phyloP scores from a whole-genome alignment of 2,329 filamentous ascomycete genomes.

The Ambrosiella xylebori region DNA sequence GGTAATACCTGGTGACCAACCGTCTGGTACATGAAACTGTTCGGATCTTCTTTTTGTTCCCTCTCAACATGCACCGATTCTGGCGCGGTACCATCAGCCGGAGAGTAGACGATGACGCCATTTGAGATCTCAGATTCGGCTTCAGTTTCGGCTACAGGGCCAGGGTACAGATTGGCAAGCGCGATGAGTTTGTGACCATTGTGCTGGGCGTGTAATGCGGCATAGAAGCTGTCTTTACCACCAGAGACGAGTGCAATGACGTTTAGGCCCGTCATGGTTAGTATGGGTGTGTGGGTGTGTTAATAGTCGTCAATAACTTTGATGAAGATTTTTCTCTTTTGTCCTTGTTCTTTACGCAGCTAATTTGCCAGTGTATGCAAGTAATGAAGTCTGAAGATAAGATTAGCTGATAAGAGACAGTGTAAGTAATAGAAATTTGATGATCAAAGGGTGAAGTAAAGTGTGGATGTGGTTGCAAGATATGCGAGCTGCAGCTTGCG shows the following conservation, averaged over 20 bases:
- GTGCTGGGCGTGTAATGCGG: slow-evolving; percentile 71
- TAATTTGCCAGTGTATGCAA: neutral
- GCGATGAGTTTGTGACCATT: slow-evolving; percentile 78
- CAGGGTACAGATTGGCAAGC: slow-evolving; percentile 71
- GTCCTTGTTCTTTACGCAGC: neutral
- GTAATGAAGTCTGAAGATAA: neutral
- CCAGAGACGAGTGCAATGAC: slow-evolving; percentile 90
- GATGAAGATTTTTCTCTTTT: too few relatives aligned
- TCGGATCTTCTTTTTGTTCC: slow-evolving; percentile 39
- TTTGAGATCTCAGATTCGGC: slow-evolving; percentile 12
- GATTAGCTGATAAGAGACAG: neutral
- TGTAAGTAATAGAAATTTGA: neutral
- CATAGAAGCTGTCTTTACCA: slow-evolving; percentile 94
- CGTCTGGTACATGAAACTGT: slow-evolving; percentile 99
- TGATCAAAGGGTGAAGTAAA: neutral
- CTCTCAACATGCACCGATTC: slow-evolving; percentile 6
- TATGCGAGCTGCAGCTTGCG: neutral
- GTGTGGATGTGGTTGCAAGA: neutral
- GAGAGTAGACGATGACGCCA: slow-evolving; percentile 14
- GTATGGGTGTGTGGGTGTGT: neutral
- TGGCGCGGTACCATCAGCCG: slow-evolving; percentile 8
- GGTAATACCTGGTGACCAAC: slow-evolving; percentile 79
- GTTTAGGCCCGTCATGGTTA: slow-evolving; percentile 30
- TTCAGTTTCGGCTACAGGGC: slow-evolving; percentile 4
- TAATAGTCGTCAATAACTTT: neutral